Base-by-base conservation (phyloP, 2,329 filamentous ascomycete species). In the Alternaria burnsii region DNA sequence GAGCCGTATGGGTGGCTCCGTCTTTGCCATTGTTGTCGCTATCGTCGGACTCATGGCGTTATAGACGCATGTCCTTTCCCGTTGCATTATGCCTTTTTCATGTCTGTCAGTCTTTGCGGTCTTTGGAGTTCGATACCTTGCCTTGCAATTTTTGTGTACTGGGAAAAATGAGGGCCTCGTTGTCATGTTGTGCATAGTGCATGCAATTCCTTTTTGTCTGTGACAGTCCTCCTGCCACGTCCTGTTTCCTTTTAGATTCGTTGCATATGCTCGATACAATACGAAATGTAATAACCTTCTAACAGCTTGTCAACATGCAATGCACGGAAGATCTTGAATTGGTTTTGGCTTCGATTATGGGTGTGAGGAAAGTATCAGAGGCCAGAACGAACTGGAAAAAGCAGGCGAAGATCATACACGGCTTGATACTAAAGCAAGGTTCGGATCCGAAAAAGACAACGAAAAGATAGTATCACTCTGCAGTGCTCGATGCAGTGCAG, bases 1-100 rank as follows among this genome's bases (percentile, higher is more conserved):
- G 18, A 64, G 65, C 11, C 68, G 66, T 42, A 61, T 78, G 12
- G 68, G 75, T n/a, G 77, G 75, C 8, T 74, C 73, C 5, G 63
- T 70, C 3, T 54, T 77, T 22, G 77, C 77, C 16, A 71, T 78
- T 38, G 70, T 78, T 3, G 59, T 74, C 28, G 73, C 75, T n/a
- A 63, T 77, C 18, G 61, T 73, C 22, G 74, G 71, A 26, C 65
- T 79, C 8, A 62, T 76, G 32, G 70, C 69, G n/a, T 58, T 76
- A 58, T 77, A 65, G 69, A 42, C 42, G 14, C 34, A 32, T 36
- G 32, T 36, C 32, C 6, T 8, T 36, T 34, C 32, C 32, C 32
- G 12, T 14, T 36, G 32, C 32, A 36, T 36, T 14, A 36, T 4
- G 14, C 32, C 26, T n/a, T 42, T 42, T 20, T 43, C 26, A 42